Conservation (phyloP, 257 asterid genomes). For the Anisodus tanguticus region DNA sequence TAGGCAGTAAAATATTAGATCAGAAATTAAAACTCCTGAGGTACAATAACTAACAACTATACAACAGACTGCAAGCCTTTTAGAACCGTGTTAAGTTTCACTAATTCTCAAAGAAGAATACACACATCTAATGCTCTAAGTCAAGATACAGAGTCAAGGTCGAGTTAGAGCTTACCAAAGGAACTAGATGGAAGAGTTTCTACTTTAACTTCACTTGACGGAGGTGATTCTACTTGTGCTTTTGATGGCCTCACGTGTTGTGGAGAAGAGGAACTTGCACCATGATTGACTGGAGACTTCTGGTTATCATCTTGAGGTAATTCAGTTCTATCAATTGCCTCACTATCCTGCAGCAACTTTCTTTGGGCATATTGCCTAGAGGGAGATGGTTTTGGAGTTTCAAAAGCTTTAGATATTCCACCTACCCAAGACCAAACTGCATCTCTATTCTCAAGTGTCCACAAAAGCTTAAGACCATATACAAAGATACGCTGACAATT, state of each 20-base stretch:
- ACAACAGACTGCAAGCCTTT: neutral
- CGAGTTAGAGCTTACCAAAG: slow-evolving; percentile 57
- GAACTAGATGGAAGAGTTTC: slow-evolving; percentile 66
- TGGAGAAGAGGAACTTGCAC: slow-evolving; percentile 55
- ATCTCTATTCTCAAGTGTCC: slow-evolving; percentile 97
- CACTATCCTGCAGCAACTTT: slow-evolving; percentile 73
- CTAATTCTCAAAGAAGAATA: neutral
- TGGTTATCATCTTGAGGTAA: slow-evolving; percentile 59
- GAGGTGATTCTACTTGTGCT: slow-evolving; percentile 58
- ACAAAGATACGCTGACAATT: slow-evolving; percentile 88
- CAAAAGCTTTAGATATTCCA: slow-evolving; percentile 93
- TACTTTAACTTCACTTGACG: slow-evolving; percentile 53
- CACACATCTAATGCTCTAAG: neutral
- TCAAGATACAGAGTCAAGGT: neutral
- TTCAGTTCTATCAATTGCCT: slow-evolving; percentile 54
- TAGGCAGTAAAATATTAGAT: neutral
- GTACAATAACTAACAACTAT: neutral
- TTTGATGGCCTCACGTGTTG: slow-evolving; percentile 56
- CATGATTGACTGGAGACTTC: slow-evolving; percentile 53
- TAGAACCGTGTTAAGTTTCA: neutral
- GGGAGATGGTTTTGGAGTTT: slow-evolving; percentile 94
- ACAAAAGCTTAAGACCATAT: slow-evolving; percentile 88
- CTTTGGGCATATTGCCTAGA: slow-evolving; percentile 92
- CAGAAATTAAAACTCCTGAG: neutral
- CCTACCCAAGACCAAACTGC: slow-evolving; percentile 99